A percentile compares a stretch with the other conserved stretches of the same genome.
Evolutionary conservation across 108 stramenopile genomes (phyloP).

Genomic region (Phaeodactylum tricornutum): DNA sequence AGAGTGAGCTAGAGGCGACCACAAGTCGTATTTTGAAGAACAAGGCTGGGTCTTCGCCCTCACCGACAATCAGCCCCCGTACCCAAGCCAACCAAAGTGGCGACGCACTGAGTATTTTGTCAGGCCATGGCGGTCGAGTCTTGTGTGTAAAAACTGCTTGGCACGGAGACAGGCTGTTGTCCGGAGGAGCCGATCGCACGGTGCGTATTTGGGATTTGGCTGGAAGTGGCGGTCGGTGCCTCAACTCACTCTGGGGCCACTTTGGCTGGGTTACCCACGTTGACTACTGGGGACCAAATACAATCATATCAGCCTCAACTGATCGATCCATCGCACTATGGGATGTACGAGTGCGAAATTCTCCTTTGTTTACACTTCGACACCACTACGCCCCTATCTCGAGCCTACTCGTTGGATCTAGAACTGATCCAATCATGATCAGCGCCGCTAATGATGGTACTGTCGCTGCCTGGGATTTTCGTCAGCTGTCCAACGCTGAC

Average conservation of each 20-base stretch:
- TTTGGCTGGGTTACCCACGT: slow-evolving; percentile 74
- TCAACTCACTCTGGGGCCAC: slow-evolving; percentile 57
- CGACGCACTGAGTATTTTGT: slow-evolving; percentile 58
- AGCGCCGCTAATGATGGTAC: slow-evolving; percentile 74
- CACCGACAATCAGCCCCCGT: background rate
- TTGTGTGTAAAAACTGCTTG: slow-evolving; percentile 75
- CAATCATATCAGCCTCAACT: slow-evolving; percentile 74
- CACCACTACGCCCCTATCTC: slow-evolving; percentile 71
- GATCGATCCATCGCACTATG: slow-evolving; percentile 77
- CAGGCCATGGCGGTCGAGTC: slow-evolving; percentile 68
- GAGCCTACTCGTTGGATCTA: slow-evolving; percentile 58
- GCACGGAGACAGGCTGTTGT: slow-evolving; percentile 78
- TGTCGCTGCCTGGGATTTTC: slow-evolving; percentile 82
- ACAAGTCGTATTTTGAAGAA: slow-evolving; percentile 1
- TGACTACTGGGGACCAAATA: slow-evolving; percentile 78
- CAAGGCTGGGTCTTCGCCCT: background rate
- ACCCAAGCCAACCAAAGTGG: slow-evolving; percentile 26
- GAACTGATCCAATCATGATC: slow-evolving; percentile 71
- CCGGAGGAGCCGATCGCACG: slow-evolving; percentile 75
- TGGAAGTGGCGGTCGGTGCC: slow-evolving; percentile 29
- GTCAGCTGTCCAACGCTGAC: slow-evolving; percentile 38
- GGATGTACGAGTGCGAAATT: slow-evolving; percentile 63
- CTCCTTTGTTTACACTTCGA: slow-evolving; percentile 64
- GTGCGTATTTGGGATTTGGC: slow-evolving; percentile 72
- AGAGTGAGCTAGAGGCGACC: slow-evolving; percentile 4